Evolutionary conservation across 371 early-diverging fungal genomes (phyloP).

Genomic region (Mortierella sp.): DNA sequence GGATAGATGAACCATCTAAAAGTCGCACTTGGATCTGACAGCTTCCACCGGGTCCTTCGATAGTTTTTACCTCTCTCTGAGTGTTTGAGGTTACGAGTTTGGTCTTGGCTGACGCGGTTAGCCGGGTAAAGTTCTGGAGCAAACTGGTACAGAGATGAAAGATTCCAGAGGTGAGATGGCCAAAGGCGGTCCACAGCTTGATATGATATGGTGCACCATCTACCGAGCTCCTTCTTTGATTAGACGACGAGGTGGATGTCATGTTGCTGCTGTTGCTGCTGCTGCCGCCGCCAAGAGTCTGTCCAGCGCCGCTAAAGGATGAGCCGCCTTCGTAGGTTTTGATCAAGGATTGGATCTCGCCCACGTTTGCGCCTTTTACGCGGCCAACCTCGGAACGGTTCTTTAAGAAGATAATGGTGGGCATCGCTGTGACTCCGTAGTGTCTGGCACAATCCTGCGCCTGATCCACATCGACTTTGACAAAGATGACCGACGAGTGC

Average conservation of each 20-base stretch:
- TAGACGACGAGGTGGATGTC: constrained; percentile 3
- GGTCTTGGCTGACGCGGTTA: constrained; percentile 27
- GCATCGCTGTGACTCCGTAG: constrained; percentile 49
- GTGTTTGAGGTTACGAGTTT: constrained; percentile 19
- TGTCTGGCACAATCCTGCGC: constrained; percentile 39
- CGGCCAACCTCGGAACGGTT: constrained; percentile 45
- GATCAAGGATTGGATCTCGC: constrained; percentile 41
- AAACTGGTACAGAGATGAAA: constrained; percentile 18
- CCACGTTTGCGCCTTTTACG: constrained; percentile 43
- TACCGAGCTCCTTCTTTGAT: constrained; percentile 5
- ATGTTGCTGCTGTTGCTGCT: constrained; percentile 1
- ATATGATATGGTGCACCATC: constrained; percentile 37
- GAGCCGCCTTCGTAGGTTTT: constrained; percentile 38
- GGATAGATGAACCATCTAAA: constrained; percentile 41
- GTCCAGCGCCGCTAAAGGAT: constrained; percentile 41
- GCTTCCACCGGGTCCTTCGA: constrained; percentile 47
- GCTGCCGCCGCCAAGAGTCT: constrained; percentile 38
- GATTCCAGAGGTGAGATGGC: constrained; percentile 34
- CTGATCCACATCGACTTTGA: constrained; percentile 56
- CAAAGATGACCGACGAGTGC: constrained; percentile 47
- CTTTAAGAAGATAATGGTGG: constrained; percentile 52
- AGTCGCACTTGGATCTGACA: constrained; percentile 53
- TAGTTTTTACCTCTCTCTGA: constrained; percentile 12
- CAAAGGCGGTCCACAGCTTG: constrained; percentile 31
- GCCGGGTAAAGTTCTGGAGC: constrained; percentile 11